Conservation (phyloP, 495 filamentous ascomycete genomes). For the Pyrenula massariospora region DNA sequence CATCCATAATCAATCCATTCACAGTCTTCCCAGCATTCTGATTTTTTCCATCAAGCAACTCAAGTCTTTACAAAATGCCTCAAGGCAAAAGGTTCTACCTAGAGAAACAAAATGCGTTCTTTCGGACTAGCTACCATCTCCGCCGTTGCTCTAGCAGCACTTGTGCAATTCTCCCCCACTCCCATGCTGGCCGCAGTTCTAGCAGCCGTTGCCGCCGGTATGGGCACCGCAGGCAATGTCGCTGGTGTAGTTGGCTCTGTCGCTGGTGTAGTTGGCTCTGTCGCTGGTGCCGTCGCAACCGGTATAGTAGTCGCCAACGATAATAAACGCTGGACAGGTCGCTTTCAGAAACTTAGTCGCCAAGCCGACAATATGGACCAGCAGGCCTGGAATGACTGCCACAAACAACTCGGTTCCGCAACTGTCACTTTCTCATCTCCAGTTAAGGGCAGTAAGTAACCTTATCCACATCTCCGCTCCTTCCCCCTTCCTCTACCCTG, state of each 20-base stretch:
- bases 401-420: neutral
- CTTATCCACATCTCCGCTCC: neutral
- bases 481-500: no score
- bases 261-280: constrained; percentile 1
- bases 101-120: constrained; percentile 5
- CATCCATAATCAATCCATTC: neutral
- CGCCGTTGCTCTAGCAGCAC: constrained; percentile 1
- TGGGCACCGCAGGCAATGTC: neutral
- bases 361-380: no score
- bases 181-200: neutral
- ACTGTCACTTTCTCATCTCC: constrained; percentile 1
- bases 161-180: constrained; percentile 4
- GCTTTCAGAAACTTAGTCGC: no score
- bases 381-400: neutral
- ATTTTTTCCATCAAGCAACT: neutral
- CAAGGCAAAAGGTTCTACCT: neutral
- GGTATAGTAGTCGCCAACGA: no score
- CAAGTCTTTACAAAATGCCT: neutral
- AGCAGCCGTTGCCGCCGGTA: constrained; percentile 1
- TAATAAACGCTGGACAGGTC: neutral
- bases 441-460: constrained; percentile 1
- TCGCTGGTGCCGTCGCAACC: no score
- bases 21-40: neutral
- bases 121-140: neutral
- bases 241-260: neutral